Evolutionary conservation across 768 basidiomycete species (phyloP).

Genomic region (Suillus subluteus): DNA sequence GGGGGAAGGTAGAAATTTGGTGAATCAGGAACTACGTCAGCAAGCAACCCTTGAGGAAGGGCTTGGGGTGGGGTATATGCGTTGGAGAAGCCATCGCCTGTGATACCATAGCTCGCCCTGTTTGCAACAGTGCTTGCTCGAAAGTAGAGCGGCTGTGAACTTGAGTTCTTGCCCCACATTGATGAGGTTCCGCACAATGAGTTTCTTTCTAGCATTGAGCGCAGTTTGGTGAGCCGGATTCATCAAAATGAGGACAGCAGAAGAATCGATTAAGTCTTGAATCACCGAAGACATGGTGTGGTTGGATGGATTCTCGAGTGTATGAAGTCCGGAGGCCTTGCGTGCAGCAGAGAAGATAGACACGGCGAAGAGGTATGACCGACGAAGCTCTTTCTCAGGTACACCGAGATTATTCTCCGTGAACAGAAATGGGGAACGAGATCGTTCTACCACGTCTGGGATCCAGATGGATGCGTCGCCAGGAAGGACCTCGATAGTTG

Average conservation of each 20-base stretch:
- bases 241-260: constrained; percentile 57
- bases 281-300: constrained; percentile 18
- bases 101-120: constrained; percentile 73
- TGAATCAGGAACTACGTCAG: constrained; percentile 1
- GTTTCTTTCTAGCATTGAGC: constrained; percentile 59
- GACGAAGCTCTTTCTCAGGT: constrained; percentile 58
- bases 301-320: not conserved
- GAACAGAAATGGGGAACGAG: constrained; percentile 55
- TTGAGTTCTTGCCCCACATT: constrained; percentile 50
- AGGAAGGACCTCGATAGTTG: constrained; percentile 65
- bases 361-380: constrained; percentile 52
- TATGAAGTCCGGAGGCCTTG: constrained; percentile 3
- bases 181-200: constrained; percentile 44
- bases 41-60: not conserved
- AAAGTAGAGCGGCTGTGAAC: constrained; percentile 50
- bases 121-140: constrained; percentile 60
- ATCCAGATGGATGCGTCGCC: constrained; percentile 56
- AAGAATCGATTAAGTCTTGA: constrained; percentile 34
- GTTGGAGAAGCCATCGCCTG: constrained; percentile 63
- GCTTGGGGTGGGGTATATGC: constrained; percentile 29
- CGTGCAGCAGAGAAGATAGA: constrained; percentile 37
- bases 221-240: constrained; percentile 76
- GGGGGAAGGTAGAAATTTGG: constrained; percentile 35
- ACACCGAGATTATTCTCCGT: constrained; percentile 65
- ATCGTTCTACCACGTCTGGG: constrained; percentile 24